phyloP scores from a whole-genome alignment of 306 rosid genomes.

The Citrullus amarus region DNA sequence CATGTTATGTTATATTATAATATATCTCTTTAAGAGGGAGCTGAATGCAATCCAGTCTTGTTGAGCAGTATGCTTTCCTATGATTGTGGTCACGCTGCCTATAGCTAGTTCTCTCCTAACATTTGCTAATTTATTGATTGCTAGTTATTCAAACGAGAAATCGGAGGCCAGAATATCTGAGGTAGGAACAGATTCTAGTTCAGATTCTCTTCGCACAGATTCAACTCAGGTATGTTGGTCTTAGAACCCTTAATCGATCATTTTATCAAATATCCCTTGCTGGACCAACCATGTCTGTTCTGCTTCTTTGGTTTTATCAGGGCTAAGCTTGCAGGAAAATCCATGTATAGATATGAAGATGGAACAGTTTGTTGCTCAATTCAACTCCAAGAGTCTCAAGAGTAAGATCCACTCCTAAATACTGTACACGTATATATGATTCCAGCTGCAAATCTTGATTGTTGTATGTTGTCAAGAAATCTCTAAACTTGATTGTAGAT shows the following conservation, averaged over 20 bases:
- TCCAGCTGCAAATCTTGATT: not conserved
- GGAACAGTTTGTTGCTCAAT: not conserved
- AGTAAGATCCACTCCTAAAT: not conserved
- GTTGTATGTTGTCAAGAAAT: not conserved
- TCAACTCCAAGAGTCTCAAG: not conserved
- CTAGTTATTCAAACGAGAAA: conserved; percentile 83
- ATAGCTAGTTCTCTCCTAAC: conserved; percentile 17
- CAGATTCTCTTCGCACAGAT: conserved; percentile 20
- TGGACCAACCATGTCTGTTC: not conserved
- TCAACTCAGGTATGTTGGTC: conserved; percentile 33
- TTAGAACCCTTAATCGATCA: not conserved
- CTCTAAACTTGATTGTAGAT: not conserved
- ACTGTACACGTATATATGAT: not conserved
- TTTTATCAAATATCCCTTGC: not conserved
- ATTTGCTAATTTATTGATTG: conserved; percentile 10
- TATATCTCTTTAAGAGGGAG: not conserved
- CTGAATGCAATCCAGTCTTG: not conserved
- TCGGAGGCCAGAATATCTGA: conserved; percentile 65
- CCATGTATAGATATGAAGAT: not conserved
- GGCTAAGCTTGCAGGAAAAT: not conserved
- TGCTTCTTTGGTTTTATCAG: not conserved
- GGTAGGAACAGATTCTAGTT: conserved; percentile 29
- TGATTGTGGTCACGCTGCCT: not conserved
- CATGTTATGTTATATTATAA: not conserved
- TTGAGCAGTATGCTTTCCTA: not conserved